phyloP scores from a whole-genome alignment of 2,329 filamentous ascomycete genomes.

The Cytospora piceae region DNA sequence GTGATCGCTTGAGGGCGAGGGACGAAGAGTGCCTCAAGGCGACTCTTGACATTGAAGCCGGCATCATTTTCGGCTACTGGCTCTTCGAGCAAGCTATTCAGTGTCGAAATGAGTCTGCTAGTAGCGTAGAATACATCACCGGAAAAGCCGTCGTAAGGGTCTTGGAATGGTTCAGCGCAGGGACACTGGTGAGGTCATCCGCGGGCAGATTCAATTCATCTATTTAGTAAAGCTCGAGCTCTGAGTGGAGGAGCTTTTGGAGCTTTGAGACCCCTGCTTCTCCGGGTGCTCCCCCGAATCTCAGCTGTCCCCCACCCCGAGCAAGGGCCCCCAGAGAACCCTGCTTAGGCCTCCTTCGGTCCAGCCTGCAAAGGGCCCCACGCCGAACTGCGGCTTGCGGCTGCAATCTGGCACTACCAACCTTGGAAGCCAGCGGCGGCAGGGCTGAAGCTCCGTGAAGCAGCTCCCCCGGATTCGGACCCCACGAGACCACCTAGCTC shows the following conservation, averaged over 20 bases:
- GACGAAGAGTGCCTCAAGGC: constrained; percentile 18
- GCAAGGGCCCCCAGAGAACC: not conserved
- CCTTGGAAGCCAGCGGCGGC: constrained; percentile 9
- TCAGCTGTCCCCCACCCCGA: not conserved
- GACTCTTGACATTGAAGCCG: constrained; percentile 19
- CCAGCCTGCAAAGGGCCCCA: constrained; percentile 21
- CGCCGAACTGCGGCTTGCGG: constrained; percentile 15
- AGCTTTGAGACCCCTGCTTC: constrained; percentile 1
- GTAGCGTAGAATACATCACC: constrained; percentile 8
- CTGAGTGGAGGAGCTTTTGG: constrained; percentile 23
- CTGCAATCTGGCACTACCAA: constrained; percentile 29
- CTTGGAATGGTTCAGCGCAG: constrained; percentile 4
- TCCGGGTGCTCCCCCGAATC: not conserved
- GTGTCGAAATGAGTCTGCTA: not conserved
- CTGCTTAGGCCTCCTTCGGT: not conserved
- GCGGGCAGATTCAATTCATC: not conserved
- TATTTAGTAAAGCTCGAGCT: constrained; percentile 28
- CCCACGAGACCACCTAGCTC: not conserved
- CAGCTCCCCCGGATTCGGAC: not conserved
- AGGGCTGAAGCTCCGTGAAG: constrained; percentile 19
- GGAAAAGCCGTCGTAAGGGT: not conserved
- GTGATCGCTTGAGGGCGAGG: constrained; percentile 9
- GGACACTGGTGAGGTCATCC: constrained; percentile 30
- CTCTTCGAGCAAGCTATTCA: not conserved
- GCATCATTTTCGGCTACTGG: constrained; percentile 18